Conservation (phyloP, 2,329 filamentous ascomycete genomes). For the Cephalotrichum gorgonifer region DNA sequence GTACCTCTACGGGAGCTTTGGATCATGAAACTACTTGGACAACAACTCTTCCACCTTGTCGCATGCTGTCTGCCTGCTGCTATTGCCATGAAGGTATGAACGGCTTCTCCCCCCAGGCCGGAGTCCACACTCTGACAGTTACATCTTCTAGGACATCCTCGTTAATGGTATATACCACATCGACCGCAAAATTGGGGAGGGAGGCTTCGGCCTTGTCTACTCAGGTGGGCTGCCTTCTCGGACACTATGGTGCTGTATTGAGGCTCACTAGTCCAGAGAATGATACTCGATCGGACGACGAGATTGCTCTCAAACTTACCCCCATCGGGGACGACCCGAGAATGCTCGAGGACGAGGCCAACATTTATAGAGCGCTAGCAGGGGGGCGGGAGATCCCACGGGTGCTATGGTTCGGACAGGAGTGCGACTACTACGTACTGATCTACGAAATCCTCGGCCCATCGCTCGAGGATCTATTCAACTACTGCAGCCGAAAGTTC, state of each 20-base stretch:
- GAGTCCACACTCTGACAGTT: no score
- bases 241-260: background rate
- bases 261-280: background rate
- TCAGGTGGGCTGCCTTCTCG: constrained; percentile 7
- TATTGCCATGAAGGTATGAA: constrained; percentile 1
- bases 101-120: background rate
- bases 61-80: no score
- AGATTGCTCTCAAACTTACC: background rate
- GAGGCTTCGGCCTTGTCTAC: constrained; percentile 12
- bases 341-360: constrained; percentile 10
- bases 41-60: background rate
- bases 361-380: constrained; percentile 9
- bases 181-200: constrained; percentile 11
- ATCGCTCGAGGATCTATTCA: constrained; percentile 55
- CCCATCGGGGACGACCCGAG: constrained; percentile 8
- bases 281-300: background rate
- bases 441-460: constrained; percentile 35
- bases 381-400: constrained; percentile 12
- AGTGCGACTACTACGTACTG: constrained; percentile 12
- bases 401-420: constrained; percentile 12
- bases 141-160: constrained; percentile 9
- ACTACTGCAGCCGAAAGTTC: constrained; percentile 11
- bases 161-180: constrained; percentile 12
- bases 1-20: background rate
- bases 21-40: background rate